Base-by-base conservation (phyloP, 2,329 filamentous ascomycete species). In the Ophiostoma pallidulum region DNA sequence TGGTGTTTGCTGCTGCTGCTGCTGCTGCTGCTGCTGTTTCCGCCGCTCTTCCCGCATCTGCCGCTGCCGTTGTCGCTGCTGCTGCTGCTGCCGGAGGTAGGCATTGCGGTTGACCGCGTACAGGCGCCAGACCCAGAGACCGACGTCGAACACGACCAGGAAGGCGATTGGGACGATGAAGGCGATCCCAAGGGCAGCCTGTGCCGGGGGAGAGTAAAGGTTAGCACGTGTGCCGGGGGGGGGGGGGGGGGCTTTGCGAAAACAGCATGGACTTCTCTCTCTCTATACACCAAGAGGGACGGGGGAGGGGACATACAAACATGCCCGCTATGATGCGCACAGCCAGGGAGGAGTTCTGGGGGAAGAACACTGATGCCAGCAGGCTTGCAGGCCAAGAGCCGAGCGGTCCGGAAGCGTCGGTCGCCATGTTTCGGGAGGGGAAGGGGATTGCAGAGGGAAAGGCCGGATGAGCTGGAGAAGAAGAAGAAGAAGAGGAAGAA, bases 61-160 rank as follows among this genome's bases (percentile, higher is more conserved):
- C 16, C 32, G 36, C 24, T 38, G 29, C 13, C 41, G 45, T 31
- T 45, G 50, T 3, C 41, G 41, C 19, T 47, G 33, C 18, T 44
- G 40, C 33, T 46, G 46, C 24, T 41, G 43, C 24, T 18, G 40
- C 26, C 31, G 46, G n/a, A 40, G 37, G 8, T 33, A 41, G 3
- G 39, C 43, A 7, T 45, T 20, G 24, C 47, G 49, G 41, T 44
- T 47, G 47, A 62, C 51, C 32, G 57, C 59, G 49, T 57, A 58
- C 9, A 70, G 63, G 54, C 75, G 68, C 67, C 71, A 78, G 35
- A 73, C 52, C 73, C 74, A 78, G 26, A 78, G 64, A 22, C 62
- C 58, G 41, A 78, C 57, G 56, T 79, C 75, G 54, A 75, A 68
- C 26, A 67, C 51, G 48, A 78, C 64, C 26, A 77, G 59, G n/a